Base-by-base conservation (phyloP, 768 basidiomycete genomes). In the Astraeus odoratus region DNA sequence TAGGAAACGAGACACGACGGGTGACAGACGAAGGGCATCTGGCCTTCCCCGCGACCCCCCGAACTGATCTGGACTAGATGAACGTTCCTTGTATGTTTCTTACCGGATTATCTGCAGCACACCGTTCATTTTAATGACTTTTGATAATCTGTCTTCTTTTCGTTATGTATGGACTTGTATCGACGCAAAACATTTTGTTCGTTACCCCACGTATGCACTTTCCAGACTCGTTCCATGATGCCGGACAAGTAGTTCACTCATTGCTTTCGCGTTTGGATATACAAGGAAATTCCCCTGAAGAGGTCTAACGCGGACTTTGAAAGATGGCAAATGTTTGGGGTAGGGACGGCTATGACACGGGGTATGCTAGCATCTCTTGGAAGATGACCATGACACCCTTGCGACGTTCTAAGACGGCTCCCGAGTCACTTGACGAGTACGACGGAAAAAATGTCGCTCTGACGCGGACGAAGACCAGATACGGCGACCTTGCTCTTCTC, bases 21-120 rank as follows among this genome's bases (percentile, higher is more conserved):
- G 59, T 20, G 63, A 68, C 15, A 53, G 48, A 20, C 60, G 61
- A 50, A 60, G 65, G 44, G 41, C 56, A 43, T 57, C 68, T 48
- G 56, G 57, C 22, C 18, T 58, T 20, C 61, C 56, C n/a, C 69
- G 73, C 18, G 70, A 72, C 50, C 69, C 71, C 25, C 65, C 67
- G 12, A 73, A 62, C 45, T 70, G 58, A 51, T 46, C 3, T 30
- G 16, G 12, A 10, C 20, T 8, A 22, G 10, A 12, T 31, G 43
- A 9, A 34, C 20, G 20, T 15, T 12, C 3, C 26, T 26, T 29
- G 8, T 26, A 8, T 25, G 47, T 12, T 33, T 12, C 22, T 51
- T 16, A 5, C 12, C 16, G 34, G 19, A n/a, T 35, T 18, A 19
- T 35, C 34, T 35, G 34, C 34, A 35, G 19, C 30, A 16, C 34